A percentile compares a stretch with the other conserved stretches of the same genome.
These are phyloP conservation scores for Picochlorum costavermella DNA, from an alignment of 139 green algal species.

Conservation along the genomic window DNA sequence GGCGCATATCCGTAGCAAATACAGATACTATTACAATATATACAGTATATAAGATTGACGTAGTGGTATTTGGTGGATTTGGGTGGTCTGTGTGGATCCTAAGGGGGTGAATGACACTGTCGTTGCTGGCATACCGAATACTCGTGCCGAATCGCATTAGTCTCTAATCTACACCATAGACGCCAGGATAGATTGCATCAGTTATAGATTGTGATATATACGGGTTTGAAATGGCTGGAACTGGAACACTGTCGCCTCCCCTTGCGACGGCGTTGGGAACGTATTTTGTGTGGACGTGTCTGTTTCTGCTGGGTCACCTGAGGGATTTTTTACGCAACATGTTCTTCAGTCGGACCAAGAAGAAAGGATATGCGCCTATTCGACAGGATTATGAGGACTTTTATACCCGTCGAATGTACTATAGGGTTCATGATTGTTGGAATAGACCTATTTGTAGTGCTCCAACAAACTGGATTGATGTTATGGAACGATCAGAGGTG, in stretches of 20 bases:
- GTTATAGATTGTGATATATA: not conserved
- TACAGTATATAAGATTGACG: too few species aligned
- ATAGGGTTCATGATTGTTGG: slow-evolving; percentile 88
- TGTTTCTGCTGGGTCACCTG: slow-evolving; percentile 75
- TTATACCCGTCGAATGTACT: slow-evolving; percentile 87
- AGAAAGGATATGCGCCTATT: slow-evolving; percentile 78
- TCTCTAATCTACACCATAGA: not conserved
- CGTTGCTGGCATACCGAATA: too few species aligned
- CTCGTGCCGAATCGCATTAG: too few species aligned
- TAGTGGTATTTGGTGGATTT: too few species aligned
- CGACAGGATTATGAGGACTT: slow-evolving; percentile 80
- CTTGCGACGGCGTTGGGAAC: slow-evolving; percentile 24
- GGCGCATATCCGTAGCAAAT: too few species aligned
- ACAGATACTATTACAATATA: too few species aligned
- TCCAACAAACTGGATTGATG: slow-evolving; percentile 81
- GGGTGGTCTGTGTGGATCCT: too few species aligned
- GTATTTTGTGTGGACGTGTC: slow-evolving; percentile 33
- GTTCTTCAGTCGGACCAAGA: slow-evolving; percentile 1
- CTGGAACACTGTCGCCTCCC: slow-evolving; percentile 24
- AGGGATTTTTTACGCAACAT: slow-evolving; percentile 61
- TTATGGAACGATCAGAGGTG: slow-evolving; percentile 69
- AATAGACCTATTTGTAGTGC: slow-evolving; percentile 89
- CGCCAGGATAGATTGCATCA: too few species aligned
- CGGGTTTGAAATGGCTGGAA: slow-evolving; percentile 13
- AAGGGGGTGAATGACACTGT: too few species aligned